A percentile compares a stretch with the other conserved stretches of the same genome.
Evolutionary conservation across 106 monocot species (phyloP).

Genomic region (Xerophyta viscosa): DNA sequence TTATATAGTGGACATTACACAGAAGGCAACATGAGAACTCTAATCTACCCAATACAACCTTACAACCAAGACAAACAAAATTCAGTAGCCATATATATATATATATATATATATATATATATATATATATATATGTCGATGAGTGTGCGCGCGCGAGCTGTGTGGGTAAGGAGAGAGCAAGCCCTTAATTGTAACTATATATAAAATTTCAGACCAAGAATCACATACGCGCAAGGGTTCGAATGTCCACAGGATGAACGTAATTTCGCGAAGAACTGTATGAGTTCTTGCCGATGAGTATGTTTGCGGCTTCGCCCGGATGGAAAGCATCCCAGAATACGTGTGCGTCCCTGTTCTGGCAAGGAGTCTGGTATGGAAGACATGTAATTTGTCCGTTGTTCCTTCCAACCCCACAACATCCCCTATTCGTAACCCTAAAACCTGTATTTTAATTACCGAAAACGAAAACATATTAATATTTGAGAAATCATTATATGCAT

Average conservation of each 20-base stretch:
- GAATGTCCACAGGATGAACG: slow-evolving; percentile 59
- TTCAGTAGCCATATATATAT: too few relatives aligned
- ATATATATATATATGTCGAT: too few relatives aligned
- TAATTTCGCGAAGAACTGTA: slow-evolving; percentile 49
- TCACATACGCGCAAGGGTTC: slow-evolving; percentile 52
- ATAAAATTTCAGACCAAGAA: not conserved
- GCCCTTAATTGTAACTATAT: not conserved
- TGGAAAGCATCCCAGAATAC: slow-evolving; percentile 96
- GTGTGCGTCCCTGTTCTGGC: slow-evolving; percentile 44
- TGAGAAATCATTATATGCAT: too few relatives aligned
- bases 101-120: too few relatives aligned
- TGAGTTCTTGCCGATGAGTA: slow-evolving; percentile 52
- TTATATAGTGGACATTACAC: too few relatives aligned
- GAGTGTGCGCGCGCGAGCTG: too few relatives aligned
- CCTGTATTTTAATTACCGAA: too few relatives aligned
- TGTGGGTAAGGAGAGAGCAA: too few relatives aligned
- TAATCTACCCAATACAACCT: too few relatives aligned
- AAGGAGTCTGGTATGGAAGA: slow-evolving; percentile 71
- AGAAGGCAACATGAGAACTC: too few relatives aligned
- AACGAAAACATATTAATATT: too few relatives aligned
- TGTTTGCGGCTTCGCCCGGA: slow-evolving; percentile 68
- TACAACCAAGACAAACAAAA: too few relatives aligned
- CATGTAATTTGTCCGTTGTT: slow-evolving; percentile 92
- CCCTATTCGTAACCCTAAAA: slow-evolving; percentile 51
- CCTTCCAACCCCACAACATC: slow-evolving; percentile 93